Percentiles rank a stretch among this genome's conserved stretches.
Conservation (phyloP, 106 monocot species). For the Acorus gramineus region DNA sequence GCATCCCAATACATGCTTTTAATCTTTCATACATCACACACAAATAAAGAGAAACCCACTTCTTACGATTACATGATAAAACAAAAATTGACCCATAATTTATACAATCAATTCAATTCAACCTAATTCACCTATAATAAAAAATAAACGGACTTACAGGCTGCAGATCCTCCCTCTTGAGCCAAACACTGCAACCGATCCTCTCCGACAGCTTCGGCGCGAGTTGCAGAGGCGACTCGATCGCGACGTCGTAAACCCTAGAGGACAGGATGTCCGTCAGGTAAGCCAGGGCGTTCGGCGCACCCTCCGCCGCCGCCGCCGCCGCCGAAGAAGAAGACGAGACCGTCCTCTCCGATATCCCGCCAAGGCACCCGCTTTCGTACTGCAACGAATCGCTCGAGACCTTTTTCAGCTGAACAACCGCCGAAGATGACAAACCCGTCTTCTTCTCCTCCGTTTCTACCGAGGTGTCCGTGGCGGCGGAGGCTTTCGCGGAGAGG, state of each 20-base stretch:
- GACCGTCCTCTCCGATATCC: constrained; percentile 28
- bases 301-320: constrained; percentile 2
- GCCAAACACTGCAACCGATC: constrained; percentile 58
- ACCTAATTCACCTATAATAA: neutral
- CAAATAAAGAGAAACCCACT: no score
- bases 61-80: no score
- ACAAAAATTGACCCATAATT: no score
- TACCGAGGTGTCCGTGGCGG: no score
- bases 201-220: constrained; percentile 73
- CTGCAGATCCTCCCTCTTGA: constrained; percentile 92
- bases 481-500: no score
- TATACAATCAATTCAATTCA: neutral
- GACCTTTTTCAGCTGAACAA: constrained; percentile 18
- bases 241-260: constrained; percentile 81
- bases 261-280: constrained; percentile 58
- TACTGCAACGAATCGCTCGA: constrained; percentile 56
- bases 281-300: constrained; percentile 42
- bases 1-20: no score
- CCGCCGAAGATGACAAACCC: no score
- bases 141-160: constrained; percentile 28
- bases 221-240: constrained; percentile 73
- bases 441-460: no score
- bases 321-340: neutral
- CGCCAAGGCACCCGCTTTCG: constrained; percentile 63
- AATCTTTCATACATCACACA: no score